Evolutionary conservation across 768 basidiomycete genomes (phyloP), one percentile per base, ranked within the genome.

Genomic region (Phylloporus arenicola): DNA sequence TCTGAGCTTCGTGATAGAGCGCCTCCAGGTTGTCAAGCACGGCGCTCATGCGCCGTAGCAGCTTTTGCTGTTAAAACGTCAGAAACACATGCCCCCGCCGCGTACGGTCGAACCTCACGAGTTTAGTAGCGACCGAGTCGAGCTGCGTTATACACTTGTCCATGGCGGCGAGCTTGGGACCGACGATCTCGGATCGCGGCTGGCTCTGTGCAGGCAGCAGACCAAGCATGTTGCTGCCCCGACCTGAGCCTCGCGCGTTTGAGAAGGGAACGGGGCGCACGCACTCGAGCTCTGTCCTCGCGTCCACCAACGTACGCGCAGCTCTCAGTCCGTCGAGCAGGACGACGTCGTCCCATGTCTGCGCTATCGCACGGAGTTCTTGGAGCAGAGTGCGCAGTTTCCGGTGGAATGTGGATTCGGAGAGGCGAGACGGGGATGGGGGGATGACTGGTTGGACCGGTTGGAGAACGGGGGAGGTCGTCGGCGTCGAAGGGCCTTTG

Each of bases 271-370:
- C 12, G 24, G 9, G n/a, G 5, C 16, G 39, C 39, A 73, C 83
- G 59, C 70, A 93, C 92, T 91, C 86, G 54, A 95, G 75, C 61
- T 91, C 88, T 14, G 92, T 95, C 17, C 88, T 76, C 16, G 86
- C 70, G 60, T 94, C 88, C 3, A 90, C 77, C 30, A 92, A 72
- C 47, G 73, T 79, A 52, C 77, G 82, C 8, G 78, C 80, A n/a
- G 86, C 79, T 57, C 83, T 88, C 34, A 91, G 68, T 8, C 92
- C 92, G 61, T 94, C 90, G 13, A 84, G 61, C 10, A 86, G 73
- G 1, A 92, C 82, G 39, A 93, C 72, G 57, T 92, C 86, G 56
- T 92, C 86, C 92, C 92, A 95, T 46, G 82, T 86, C 50, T 79
- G 74, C 9, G 84, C 68, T 16, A 79, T 74, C 12, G 72, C 68